Evolutionary conservation across 306 rosid species (phyloP).

Genomic region (Albizia julibrissin): DNA sequence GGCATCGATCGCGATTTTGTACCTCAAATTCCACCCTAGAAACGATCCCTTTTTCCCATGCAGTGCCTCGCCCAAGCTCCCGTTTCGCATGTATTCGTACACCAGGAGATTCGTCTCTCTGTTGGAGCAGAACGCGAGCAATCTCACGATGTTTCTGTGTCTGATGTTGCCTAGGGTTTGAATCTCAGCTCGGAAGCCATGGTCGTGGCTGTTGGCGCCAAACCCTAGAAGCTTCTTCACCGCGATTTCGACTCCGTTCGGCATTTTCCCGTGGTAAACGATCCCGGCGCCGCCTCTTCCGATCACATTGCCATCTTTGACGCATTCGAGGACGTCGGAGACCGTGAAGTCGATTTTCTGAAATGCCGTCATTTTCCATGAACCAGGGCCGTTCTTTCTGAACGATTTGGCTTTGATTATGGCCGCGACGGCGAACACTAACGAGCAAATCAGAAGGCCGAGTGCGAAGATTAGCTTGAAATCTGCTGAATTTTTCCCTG

Average conservation of each 20-base stretch:
- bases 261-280: slow-evolving; percentile 92
- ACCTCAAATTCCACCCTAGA: slow-evolving; percentile 75
- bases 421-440: slow-evolving; percentile 69
- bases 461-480: slow-evolving; percentile 76
- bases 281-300: slow-evolving; percentile 95
- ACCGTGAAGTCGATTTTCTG: slow-evolving; percentile 73
- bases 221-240: slow-evolving; percentile 77
- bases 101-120: slow-evolving; percentile 75
- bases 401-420: slow-evolving; percentile 65
- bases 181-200: slow-evolving; percentile 82
- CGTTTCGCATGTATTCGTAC: slow-evolving; percentile 88
- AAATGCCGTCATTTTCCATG: slow-evolving; percentile 83
- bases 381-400: slow-evolving; percentile 46
- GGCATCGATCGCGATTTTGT: slow-evolving; percentile 74
- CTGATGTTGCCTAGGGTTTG: slow-evolving; percentile 85
- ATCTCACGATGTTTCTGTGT: slow-evolving; percentile 81
- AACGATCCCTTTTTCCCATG: slow-evolving; percentile 63
- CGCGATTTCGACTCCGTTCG: slow-evolving; percentile 76
- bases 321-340: slow-evolving; percentile 71
- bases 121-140: slow-evolving; percentile 82
- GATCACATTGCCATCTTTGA: slow-evolving; percentile 83
- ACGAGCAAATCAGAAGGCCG: slow-evolving; percentile 67
- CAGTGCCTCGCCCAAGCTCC: slow-evolving; percentile 83
- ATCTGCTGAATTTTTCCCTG: slow-evolving; percentile 37
- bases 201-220: slow-evolving; percentile 69